Evolutionary conservation across 441 rosid species (phyloP), one percentile per base, ranked within the genome.

Genomic region (Populus trichocarpa): DNA sequence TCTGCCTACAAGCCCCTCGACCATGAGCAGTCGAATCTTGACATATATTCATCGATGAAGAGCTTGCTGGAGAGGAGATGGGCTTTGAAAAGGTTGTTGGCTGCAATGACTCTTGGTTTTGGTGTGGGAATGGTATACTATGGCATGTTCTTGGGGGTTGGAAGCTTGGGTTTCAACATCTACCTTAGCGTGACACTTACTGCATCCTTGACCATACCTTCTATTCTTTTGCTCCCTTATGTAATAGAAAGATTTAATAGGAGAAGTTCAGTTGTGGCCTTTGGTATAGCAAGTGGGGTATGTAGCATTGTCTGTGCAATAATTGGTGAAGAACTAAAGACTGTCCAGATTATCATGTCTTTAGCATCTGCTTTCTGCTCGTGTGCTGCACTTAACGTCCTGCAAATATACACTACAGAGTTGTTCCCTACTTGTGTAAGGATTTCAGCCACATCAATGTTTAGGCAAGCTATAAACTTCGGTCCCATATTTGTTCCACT

Each of bases 61-160:
- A 64, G 63, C 14, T 69, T 76, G 57, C 22, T 72, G 11, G 23
- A 18, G 4, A 76, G 63, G 23, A 71, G 14, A 72, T 82, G 82
- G 75, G 80, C 84, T 23, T n/a, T 73, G 5, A 9, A 50, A 9
- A 13, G 75, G 67, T 28, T 78, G 59, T 16, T 33, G 72, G 12
- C 32, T 8, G 67, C 61, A 6, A 78, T 64, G 75, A 73, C 42
- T 3, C 63, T 79, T 11, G 71, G 74, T n/a, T 82, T 82, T 18
- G 82, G 84, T 13, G 22, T 76, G 3, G 82, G 84, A n/a, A 42
- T 79, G 71, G 75, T 67, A 36, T 75, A 82, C 18, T 79, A 63
- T 28, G 78, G 78, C 32, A 42, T 75, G 26, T 33, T 61, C 16
- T 33, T 79, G 1, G 82, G 75, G 32, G 84, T 72, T 18, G 75